Conservation (phyloP, 2,329 filamentous ascomycete species). For the Cladophialophora exuberans region DNA sequence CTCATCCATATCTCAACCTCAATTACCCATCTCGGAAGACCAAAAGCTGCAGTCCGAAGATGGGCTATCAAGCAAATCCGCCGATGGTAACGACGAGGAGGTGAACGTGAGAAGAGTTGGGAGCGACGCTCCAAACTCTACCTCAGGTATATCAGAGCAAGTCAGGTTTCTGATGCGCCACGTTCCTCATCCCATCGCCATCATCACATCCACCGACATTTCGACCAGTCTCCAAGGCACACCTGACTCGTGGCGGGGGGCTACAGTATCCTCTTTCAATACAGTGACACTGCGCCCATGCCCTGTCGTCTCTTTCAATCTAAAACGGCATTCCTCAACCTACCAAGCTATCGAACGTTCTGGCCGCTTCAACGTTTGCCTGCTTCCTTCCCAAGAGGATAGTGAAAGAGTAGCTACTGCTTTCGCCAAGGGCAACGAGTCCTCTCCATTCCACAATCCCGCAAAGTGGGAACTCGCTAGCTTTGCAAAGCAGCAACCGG, state of each 20-base stretch:
- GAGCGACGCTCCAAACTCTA: no score
- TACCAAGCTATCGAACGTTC: conserved; percentile 55
- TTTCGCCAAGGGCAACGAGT: conserved; percentile 26
- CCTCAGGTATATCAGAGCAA: no score
- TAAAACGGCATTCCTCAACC: conserved; percentile 60
- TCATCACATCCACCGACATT: conserved; percentile 52
- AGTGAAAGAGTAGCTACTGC: conserved; percentile 34
- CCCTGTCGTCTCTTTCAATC: conserved; percentile 65
- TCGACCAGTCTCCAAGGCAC: conserved; percentile 32
- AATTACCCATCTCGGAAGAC: no score
- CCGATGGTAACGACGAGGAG: no score
- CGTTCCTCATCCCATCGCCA: conserved; percentile 60
- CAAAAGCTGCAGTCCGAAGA: no score
- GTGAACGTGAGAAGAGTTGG: no score
- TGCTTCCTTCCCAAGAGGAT: conserved; percentile 43
- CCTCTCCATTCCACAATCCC: conserved; percentile 25
- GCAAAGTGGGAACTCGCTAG: conserved; percentile 18
- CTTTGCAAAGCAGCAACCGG: no score
- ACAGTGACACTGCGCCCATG: conserved; percentile 59
- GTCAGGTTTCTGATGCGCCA: conserved; percentile 55
- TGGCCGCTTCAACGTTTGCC: conserved; percentile 54
- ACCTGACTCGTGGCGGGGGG: conserved; percentile 48
- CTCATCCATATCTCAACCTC: no score
- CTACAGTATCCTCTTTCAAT: conserved; percentile 65
- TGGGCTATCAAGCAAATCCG: no score